Percentiles rank a stretch among this genome's conserved stretches.
phyloP scores from a whole-genome alignment of 2,329 filamentous ascomycete species.

The Thermoascus crustaceus region DNA sequence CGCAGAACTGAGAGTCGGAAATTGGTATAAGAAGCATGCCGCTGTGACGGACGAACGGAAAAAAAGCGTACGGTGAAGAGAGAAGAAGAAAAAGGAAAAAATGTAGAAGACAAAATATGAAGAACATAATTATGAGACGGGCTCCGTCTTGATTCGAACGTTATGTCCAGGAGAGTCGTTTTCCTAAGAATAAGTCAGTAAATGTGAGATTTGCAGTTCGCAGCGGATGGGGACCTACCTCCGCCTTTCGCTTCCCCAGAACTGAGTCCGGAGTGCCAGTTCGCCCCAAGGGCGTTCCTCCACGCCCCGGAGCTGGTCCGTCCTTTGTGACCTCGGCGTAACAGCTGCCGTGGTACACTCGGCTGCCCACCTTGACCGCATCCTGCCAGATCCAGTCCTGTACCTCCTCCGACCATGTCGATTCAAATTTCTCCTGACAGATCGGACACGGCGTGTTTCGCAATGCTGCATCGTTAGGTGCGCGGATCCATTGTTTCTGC shows the following conservation, averaged over 20 bases:
- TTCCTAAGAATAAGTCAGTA: constrained; percentile 16
- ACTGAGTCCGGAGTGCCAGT: constrained; percentile 55
- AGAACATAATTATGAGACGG: constrained; percentile 17
- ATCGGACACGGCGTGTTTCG: constrained; percentile 80
- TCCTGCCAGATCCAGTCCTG: constrained; percentile 98
- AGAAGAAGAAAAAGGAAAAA: background rate
- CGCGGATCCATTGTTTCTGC: constrained; percentile 65
- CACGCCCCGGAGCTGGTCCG: constrained; percentile 32
- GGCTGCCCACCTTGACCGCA: constrained; percentile 65
- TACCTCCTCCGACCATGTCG: constrained; percentile 81
- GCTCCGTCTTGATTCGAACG: constrained; percentile 34
- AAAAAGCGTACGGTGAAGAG: too few species aligned
- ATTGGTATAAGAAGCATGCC: too few species aligned
- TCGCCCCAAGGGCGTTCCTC: constrained; percentile 31
- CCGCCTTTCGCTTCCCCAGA: constrained; percentile 67
- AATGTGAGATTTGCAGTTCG: too few species aligned
- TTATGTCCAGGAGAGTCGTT: constrained; percentile 29
- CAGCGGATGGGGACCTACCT: too few species aligned
- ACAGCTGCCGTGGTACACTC: constrained; percentile 85
- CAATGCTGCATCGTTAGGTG: constrained; percentile 67
- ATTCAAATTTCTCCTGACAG: constrained; percentile 91
- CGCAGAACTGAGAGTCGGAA: too few species aligned
- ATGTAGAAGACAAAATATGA: constrained; percentile 2
- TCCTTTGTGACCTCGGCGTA: constrained; percentile 72
- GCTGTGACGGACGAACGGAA: too few species aligned